Evolutionary conservation across 257 asterid species (phyloP).

Genomic region (Ballota nigra): DNA sequence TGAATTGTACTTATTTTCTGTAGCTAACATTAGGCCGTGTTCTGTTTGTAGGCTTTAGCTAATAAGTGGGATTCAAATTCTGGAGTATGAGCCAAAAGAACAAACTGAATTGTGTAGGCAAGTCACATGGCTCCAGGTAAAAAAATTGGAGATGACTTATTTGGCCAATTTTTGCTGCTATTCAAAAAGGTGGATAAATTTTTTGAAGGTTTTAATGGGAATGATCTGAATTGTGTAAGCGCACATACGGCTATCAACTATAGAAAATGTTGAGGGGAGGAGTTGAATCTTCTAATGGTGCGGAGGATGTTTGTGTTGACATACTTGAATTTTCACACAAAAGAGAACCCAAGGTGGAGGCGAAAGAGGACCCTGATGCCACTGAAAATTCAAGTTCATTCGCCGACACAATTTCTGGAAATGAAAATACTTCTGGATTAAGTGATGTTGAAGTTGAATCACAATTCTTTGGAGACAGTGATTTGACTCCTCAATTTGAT

Average conservation of each 20-base stretch:
- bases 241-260: slow-evolving; percentile 18
- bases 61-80: slow-evolving; percentile 1
- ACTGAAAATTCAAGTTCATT: slow-evolving; percentile 93
- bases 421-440: slow-evolving; percentile 52
- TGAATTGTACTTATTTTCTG: neutral
- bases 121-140: slow-evolving; percentile 13
- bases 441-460: slow-evolving; percentile 94
- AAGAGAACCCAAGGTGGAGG: slow-evolving; percentile 41
- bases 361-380: slow-evolving; percentile 76
- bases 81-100: slow-evolving; percentile 21
- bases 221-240: slow-evolving; percentile 23
- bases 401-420: slow-evolving; percentile 57
- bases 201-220: slow-evolving; percentile 13
- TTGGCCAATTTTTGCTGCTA: slow-evolving; percentile 4
- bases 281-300: slow-evolving; percentile 30
- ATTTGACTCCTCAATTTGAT: slow-evolving; percentile 54
- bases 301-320: slow-evolving; percentile 44
- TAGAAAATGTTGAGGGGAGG: slow-evolving; percentile 35
- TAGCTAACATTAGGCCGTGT: neutral
- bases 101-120: slow-evolving; percentile 5
- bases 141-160: neutral
- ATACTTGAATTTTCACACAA: slow-evolving; percentile 47
- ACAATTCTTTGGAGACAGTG: slow-evolving; percentile 49
- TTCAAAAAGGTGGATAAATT: neutral
- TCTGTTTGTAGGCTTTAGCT: neutral